Evolutionary conservation across 345 rosid species (phyloP).

Genomic region (Rhizophora mangle): DNA sequence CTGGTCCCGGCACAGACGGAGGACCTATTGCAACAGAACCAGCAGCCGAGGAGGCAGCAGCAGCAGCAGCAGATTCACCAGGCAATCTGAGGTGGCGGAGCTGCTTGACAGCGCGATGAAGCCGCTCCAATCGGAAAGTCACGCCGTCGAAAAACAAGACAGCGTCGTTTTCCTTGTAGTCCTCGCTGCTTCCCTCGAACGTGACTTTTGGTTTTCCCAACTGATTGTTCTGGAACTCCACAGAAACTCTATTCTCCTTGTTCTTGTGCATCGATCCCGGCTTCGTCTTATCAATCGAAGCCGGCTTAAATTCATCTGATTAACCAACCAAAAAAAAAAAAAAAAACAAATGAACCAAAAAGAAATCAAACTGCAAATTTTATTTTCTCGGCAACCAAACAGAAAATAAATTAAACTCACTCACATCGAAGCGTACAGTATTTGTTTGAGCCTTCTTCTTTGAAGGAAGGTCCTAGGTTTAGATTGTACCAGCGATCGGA

Average conservation of each 20-base stretch:
- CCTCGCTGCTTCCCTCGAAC: constrained; percentile 4
- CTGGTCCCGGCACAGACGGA: constrained; percentile 36
- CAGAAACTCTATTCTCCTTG: constrained; percentile 71
- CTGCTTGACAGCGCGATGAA: constrained; percentile 82
- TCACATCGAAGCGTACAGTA: constrained; percentile 74
- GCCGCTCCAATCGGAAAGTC: constrained; percentile 65
- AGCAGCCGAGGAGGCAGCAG: constrained; percentile 13
- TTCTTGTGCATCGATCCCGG: constrained; percentile 64
- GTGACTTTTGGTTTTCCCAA: neutral
- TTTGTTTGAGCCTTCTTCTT: constrained; percentile 44
- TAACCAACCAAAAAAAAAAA: neutral
- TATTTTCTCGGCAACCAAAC: constrained; percentile 8
- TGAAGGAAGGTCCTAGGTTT: constrained; percentile 63
- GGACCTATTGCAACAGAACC: constrained; percentile 29
- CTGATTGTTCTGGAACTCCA: constrained; percentile 49
- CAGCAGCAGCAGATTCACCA: constrained; percentile 58
- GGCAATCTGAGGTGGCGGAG: constrained; percentile 62
- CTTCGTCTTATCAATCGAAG: constrained; percentile 78
- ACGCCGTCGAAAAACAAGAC: constrained; percentile 43
- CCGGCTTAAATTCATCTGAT: constrained; percentile 83
- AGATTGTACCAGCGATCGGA: constrained; percentile 83
- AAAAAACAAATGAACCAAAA: neutral
- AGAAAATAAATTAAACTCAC: constrained; percentile 17
- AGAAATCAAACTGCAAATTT: neutral
- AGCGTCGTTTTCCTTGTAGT: constrained; percentile 1